phyloP scores from a whole-genome alignment of 2,329 filamentous ascomycete genomes.

The Neofusicoccum sp. region DNA sequence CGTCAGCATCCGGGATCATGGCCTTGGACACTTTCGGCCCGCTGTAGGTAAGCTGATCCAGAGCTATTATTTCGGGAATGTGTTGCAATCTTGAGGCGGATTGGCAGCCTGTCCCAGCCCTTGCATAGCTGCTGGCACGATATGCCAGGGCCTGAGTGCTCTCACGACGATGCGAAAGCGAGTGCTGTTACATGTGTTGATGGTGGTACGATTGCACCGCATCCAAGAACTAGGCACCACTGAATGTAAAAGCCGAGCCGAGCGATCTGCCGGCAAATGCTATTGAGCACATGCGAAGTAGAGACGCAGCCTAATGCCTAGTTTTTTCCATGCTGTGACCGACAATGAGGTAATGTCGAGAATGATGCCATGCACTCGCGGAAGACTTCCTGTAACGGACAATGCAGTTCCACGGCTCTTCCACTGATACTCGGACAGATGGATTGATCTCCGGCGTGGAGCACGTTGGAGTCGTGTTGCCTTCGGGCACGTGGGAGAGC shows the following conservation, averaged over 20 bases:
- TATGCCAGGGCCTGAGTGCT: background rate
- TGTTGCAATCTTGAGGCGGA: constrained; percentile 1
- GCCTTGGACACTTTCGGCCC: constrained; percentile 4
- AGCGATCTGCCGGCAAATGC: constrained; percentile 5
- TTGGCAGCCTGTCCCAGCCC: background rate
- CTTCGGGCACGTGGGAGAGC: background rate
- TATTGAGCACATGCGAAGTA: background rate
- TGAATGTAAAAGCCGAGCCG: background rate
- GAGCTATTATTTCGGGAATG: constrained; percentile 6
- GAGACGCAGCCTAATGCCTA: background rate
- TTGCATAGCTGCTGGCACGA: background rate
- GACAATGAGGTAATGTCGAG: background rate
- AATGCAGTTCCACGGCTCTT: background rate
- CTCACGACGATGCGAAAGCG: background rate
- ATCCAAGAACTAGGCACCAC: background rate
- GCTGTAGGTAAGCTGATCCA: constrained; percentile 13
- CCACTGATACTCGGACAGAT: background rate
- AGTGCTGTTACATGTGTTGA: background rate
- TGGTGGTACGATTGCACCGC: background rate
- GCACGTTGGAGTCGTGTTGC: background rate
- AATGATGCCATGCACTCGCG: background rate
- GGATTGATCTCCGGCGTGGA: background rate
- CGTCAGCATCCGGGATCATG: constrained; percentile 7
- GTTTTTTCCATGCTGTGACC: background rate
- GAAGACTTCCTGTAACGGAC: background rate